Conservation (phyloP, 139 green algal species). For the Chlamydomonas urium region DNA sequence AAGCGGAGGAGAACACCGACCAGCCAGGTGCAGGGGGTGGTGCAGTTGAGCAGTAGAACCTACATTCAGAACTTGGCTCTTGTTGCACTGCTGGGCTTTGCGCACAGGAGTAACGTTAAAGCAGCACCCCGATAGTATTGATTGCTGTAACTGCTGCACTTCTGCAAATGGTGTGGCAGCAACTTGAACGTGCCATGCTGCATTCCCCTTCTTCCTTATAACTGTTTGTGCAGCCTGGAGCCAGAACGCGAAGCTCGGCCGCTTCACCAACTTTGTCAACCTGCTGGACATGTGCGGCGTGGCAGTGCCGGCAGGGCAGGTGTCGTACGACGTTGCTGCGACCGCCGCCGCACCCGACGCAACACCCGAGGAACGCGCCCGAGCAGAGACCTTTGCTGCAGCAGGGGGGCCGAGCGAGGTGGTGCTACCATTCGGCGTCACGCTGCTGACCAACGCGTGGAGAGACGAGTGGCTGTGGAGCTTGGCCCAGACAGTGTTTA, state of each 20-base stretch:
- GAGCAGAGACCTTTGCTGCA: constrained; percentile 23
- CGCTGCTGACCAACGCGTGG: constrained; percentile 60
- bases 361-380: background rate
- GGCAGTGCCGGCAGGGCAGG: constrained; percentile 55
- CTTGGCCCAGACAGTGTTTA: too few relatives aligned
- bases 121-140: too few relatives aligned
- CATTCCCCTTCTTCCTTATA: too few relatives aligned
- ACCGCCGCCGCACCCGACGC: too few relatives aligned
- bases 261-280: constrained; percentile 86
- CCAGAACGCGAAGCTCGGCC: constrained; percentile 67
- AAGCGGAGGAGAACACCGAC: constrained; percentile 59
- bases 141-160: too few relatives aligned
- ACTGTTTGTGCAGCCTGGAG: constrained; percentile 39
- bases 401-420: constrained; percentile 14
- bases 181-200: too few relatives aligned
- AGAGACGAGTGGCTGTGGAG: constrained; percentile 62
- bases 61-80: too few relatives aligned
- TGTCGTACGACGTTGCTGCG: constrained; percentile 31
- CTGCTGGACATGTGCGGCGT: constrained; percentile 74
- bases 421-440: constrained; percentile 74
- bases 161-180: too few relatives aligned
- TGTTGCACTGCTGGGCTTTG: too few relatives aligned
- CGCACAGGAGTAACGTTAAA: too few relatives aligned
- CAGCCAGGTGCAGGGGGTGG: too few relatives aligned
- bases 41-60: too few relatives aligned